Evolutionary conservation across 352 stramenopile genomes (phyloP).

Genomic region (Globisporangium camurandrum): DNA sequence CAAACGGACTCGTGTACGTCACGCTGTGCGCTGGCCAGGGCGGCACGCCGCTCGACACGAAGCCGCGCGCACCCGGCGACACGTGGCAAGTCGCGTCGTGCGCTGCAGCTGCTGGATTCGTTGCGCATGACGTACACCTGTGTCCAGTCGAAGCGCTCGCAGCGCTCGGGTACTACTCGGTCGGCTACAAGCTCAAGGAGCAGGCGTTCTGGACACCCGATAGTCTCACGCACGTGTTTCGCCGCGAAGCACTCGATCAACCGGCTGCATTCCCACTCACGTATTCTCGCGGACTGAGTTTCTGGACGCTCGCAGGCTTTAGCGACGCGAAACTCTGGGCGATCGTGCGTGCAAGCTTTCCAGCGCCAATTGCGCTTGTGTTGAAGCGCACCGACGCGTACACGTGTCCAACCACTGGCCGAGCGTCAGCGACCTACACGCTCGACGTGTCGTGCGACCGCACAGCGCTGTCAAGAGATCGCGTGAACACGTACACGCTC

Average conservation of each 20-base stretch:
- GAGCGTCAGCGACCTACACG: constrained; percentile 56
- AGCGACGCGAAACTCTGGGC: constrained; percentile 32
- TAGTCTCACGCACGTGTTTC: constrained; percentile 69
- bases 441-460: constrained; percentile 31
- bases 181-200: constrained; percentile 71
- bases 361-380: constrained; percentile 23
- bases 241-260: constrained; percentile 27
- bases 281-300: constrained; percentile 65
- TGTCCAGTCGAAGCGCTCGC: constrained; percentile 53
- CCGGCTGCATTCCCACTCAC: constrained; percentile 46
- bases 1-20: constrained; percentile 69
- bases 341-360: constrained; percentile 42
- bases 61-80: constrained; percentile 50
- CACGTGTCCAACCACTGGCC: constrained; percentile 33
- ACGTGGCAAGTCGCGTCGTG: constrained; percentile 77
- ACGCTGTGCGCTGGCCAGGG: constrained; percentile 75
- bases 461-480: constrained; percentile 36
- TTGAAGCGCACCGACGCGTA: constrained; percentile 54
- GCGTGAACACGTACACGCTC: constrained; percentile 36
- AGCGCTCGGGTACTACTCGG: constrained; percentile 68
- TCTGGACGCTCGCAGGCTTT: constrained; percentile 67
- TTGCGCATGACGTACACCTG: constrained; percentile 54
- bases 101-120: constrained; percentile 41
- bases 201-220: constrained; percentile 63
- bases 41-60: constrained; percentile 60